Evolutionary conservation across 768 basidiomycete species (phyloP).

Genomic region (Termitomyces sp.): DNA sequence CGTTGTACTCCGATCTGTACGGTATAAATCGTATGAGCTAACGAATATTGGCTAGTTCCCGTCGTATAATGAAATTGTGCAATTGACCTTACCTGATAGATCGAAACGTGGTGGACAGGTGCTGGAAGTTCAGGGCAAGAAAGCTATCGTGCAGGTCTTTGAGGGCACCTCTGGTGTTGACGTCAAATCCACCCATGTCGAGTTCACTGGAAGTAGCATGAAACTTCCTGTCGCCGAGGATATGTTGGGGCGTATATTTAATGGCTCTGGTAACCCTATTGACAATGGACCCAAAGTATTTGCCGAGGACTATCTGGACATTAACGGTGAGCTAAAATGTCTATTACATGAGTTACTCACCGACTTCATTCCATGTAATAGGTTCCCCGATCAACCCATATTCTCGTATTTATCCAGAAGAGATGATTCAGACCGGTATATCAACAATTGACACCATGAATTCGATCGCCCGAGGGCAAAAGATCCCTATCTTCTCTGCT

Average conservation of each 20-base stretch:
- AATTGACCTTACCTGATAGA: constrained; percentile 92
- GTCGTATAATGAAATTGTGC: constrained; percentile 97
- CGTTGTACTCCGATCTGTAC: constrained; percentile 6
- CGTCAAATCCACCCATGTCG: constrained; percentile 95
- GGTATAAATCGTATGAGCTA: neutral
- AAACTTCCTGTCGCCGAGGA: constrained; percentile 98
- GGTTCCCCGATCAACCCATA: constrained; percentile 98
- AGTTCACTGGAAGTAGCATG: constrained; percentile 98
- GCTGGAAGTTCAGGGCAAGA: constrained; percentile 96
- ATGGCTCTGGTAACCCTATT: constrained; percentile 96
- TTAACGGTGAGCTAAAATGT: constrained; percentile 68
- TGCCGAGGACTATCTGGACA: constrained; percentile 98
- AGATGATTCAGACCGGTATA: constrained; percentile 99
- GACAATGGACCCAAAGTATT: constrained; percentile 99
- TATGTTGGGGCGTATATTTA: constrained; percentile 99
- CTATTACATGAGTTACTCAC: constrained; percentile 8
- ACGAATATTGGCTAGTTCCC: constrained; percentile 60
- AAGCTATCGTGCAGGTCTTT: constrained; percentile 98
- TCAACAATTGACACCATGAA: constrained; percentile 98
- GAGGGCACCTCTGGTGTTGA: constrained; percentile 98
- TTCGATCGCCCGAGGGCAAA: constrained; percentile 99
- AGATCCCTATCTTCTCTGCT: constrained; percentile 99
- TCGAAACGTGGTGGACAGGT: constrained; percentile 95
- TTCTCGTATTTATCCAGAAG: constrained; percentile 98
- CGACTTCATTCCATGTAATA: constrained; percentile 24